Evolutionary conservation across 306 rosid genomes (phyloP).

Genomic region (Benincasa hispida): DNA sequence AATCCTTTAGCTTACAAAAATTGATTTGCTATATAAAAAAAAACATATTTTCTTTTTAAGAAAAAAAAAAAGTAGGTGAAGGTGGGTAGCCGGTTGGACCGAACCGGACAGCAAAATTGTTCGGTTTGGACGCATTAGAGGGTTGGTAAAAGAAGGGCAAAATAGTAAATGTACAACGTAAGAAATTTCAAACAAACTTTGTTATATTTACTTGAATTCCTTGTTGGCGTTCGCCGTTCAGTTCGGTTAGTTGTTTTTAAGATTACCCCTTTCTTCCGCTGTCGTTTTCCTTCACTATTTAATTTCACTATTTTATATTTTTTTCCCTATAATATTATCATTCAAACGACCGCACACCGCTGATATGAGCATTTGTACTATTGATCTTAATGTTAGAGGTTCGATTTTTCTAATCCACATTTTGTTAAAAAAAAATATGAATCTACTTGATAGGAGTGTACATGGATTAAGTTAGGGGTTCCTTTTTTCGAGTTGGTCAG

Average conservation of each 20-base stretch:
- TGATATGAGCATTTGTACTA: no score
- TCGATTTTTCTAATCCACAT: no score
- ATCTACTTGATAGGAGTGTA: no score
- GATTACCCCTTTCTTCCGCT: not conserved
- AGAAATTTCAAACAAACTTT: not conserved
- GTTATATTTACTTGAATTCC: not conserved
- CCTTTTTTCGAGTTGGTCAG: no score
- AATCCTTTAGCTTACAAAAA: not conserved
- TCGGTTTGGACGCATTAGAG: not conserved
- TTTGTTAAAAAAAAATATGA: no score
- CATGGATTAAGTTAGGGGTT: no score
- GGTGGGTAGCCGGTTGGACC: not conserved
- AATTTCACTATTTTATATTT: not conserved
- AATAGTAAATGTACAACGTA: not conserved
- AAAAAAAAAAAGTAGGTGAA: not conserved
- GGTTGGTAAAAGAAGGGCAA: not conserved
- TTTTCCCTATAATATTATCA: not conserved
- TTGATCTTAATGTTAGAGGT: no score
- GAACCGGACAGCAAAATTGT: not conserved
- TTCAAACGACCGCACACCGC: no score
- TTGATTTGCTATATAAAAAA: not conserved
- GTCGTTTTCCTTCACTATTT: not conserved
- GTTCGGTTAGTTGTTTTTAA: not conserved
- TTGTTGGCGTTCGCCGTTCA: slow-evolving; percentile 1
- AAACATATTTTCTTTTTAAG: not conserved